Percentiles rank a stretch among this genome's conserved stretches.
Conservation (phyloP, 805 yeast genomes). For the Saturnispora zaruensis region DNA sequence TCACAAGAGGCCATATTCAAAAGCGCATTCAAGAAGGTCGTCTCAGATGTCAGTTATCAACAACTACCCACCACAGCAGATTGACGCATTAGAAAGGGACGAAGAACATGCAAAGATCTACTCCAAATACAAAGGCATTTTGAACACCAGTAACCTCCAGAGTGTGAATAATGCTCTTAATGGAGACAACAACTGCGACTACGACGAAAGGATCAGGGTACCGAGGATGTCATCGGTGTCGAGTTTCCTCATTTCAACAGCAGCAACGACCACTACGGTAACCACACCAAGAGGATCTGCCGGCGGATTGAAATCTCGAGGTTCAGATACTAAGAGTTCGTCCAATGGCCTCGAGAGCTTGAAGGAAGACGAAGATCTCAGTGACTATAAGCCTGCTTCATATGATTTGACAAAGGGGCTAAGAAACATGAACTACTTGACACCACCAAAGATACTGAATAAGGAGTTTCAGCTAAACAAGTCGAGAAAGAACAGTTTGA, state of each 20-base stretch:
- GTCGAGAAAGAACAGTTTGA: background rate
- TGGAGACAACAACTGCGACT: background rate
- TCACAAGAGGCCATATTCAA: constrained; percentile 23
- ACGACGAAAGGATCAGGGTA: background rate
- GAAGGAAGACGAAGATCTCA: constrained; percentile 11
- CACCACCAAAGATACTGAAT: background rate
- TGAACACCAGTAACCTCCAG: constrained; percentile 26
- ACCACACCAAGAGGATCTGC: background rate
- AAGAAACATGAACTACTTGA: constrained; percentile 22
- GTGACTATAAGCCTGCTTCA: constrained; percentile 36
- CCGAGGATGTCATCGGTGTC: background rate
- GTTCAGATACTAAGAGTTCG: background rate
- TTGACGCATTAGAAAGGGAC: constrained; percentile 23
- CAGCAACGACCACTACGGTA: background rate
- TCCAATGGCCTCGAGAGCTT: constrained; percentile 10
- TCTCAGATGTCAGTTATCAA: constrained; percentile 25
- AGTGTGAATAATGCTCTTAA: constrained; percentile 41
- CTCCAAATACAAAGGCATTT: constrained; percentile 25
- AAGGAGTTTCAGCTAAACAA: background rate
- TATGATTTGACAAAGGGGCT: constrained; percentile 37
- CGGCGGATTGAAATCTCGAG: background rate
- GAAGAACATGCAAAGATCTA: constrained; percentile 25
- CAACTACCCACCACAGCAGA: constrained; percentile 27
- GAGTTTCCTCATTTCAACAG: background rate
- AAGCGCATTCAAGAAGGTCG: constrained; percentile 13